Evolutionary conservation across 2,329 filamentous ascomycete species (phyloP), one percentile per base, ranked within the genome.

Genomic region (Shiraia sp.): DNA sequence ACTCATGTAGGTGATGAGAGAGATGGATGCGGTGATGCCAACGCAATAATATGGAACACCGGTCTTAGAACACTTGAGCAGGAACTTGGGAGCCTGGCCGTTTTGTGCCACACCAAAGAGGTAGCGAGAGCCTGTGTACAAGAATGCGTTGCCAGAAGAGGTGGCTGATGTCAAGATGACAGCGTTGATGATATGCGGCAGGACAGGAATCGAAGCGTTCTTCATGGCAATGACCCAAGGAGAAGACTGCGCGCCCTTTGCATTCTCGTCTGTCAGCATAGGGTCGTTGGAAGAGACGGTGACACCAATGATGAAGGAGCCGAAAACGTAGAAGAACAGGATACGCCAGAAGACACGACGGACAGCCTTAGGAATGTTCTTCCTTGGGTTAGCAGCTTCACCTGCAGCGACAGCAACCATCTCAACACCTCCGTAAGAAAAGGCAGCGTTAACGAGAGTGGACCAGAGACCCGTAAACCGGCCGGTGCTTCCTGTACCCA

Each of bases 161-260:
- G 81, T 85, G 0, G 84, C 86, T 0, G 84, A 86, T 0, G 83
- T 87, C 51, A 90, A 76, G 53, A 91, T 84, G 17, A 90, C 76
- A 25, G 86, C 87, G 63, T 92, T 92, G 68, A 91, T 83, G 40
- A 91, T 79, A 5, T 81, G 82, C 0, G 86, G 84, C 4, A 90
- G 78, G 6, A 78, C 83, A 4, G 74, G 75, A 42, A 90, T 83
- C 0, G 84, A 82, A 2, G 86, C 87, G 22, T 81, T 78, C 9
- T 79, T 75, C 26, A 85, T 82, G 13, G 86, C 87, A 49, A 90
- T 87, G 45, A 91, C 62, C 61, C 65, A 70, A 6, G 62, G 68
- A 6, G 66, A 70, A 31, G 49, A 55, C 36, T 65, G 62, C n/a
- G 65, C 66, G 34, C 63, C 63, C 32, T 59, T 56, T 29, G 60